Evolutionary conservation across 2,329 filamentous ascomycete genomes (phyloP), one percentile per base, ranked within the genome.

Genomic region (Decorospora gaudefroyi): DNA sequence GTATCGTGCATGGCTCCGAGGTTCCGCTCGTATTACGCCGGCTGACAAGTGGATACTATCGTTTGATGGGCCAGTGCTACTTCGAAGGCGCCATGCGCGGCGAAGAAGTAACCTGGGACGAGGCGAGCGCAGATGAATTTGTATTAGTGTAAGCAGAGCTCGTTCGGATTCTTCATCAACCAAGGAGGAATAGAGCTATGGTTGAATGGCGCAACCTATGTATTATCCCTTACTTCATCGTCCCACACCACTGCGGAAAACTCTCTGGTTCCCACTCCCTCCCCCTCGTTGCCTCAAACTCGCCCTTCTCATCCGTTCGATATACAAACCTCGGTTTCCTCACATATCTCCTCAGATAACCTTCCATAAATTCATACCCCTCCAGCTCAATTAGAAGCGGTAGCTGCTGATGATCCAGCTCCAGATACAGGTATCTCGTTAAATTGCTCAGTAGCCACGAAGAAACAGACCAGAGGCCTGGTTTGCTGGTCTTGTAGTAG

Each of bases 361-460:
- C 19, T n/a, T 41, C 36, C 35, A 45, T 45, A 12, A 34, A 34
- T 5, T 40, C 28, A 18, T 34, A 27, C 8, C 34, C 23, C 5
- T 33, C 29, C 11, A 45, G 7, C 11, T 32, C 23, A 13, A 45
- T 34, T 13, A 40, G 17, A 4, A 45, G 34, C 17, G 34, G 19
- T 8, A 39, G 12, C 11, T 37, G 34, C 8, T 40, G 42, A 11
- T 27, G 27, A 3, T 27, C 26, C 8, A 38, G 11, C 33, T 43
- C 41, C 28, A 32, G 4, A 28, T 45, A 45, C 12, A 45, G 17
- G 17, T 45, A 39, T 10, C 42, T 18, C 10, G 23, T 45, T 15
- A 39, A 15, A 22, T 21, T 43, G 15, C 17, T 9, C 1, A 32
- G 12, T 2, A 16, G 9, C 26, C 26, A 26, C 1, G 3, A 13